A percentile compares a stretch with the other conserved stretches of the same genome.
phyloP scores from a whole-genome alignment of 2,329 filamentous ascomycete genomes.

The Nemania diffusa region DNA sequence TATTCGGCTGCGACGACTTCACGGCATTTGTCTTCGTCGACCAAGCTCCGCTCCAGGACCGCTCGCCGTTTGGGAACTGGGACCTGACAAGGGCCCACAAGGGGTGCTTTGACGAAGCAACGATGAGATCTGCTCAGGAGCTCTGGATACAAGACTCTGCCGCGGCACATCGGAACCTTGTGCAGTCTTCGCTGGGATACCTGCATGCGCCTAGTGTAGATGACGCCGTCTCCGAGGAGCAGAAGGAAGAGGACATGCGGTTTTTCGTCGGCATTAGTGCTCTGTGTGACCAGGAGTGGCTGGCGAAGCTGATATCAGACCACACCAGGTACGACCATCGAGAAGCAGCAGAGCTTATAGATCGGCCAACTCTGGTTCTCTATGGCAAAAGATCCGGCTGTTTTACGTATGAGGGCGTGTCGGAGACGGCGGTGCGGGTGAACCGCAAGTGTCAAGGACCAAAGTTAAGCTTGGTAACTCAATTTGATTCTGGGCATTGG shows the following conservation, averaged over 20 bases:
- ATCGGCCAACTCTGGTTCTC: slow-evolving; percentile 51
- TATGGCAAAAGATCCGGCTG: slow-evolving; percentile 52
- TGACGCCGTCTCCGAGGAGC: slow-evolving; percentile 43
- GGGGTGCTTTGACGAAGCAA: slow-evolving; percentile 53
- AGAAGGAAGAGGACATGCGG: slow-evolving; percentile 46
- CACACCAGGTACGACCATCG: slow-evolving; percentile 57
- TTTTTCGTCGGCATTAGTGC: slow-evolving; percentile 52
- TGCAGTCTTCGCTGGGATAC: slow-evolving; percentile 53
- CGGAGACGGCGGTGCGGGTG: slow-evolving; percentile 50
- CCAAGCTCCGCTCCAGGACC: slow-evolving; percentile 55
- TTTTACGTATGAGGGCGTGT: slow-evolving; percentile 53
- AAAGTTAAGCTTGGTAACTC: slow-evolving; percentile 43
- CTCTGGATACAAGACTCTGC: slow-evolving; percentile 59
- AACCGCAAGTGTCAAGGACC: slow-evolving; percentile 37
- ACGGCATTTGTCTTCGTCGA: slow-evolving; percentile 53
- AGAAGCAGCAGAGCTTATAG: slow-evolving; percentile 52
- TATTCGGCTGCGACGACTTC: slow-evolving; percentile 50
- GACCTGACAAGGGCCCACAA: slow-evolving; percentile 48
- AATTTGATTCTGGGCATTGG: slow-evolving; percentile 55
- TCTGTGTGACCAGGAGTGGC: slow-evolving; percentile 52
- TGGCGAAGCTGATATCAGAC: slow-evolving; percentile 53
- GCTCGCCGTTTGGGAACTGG: slow-evolving; percentile 49
- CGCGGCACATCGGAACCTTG: slow-evolving; percentile 48
- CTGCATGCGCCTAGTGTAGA: slow-evolving; percentile 42
- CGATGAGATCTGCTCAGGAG: slow-evolving; percentile 57